Base-by-base conservation (phyloP, 768 basidiomycete species). In the Russula sp. region DNA sequence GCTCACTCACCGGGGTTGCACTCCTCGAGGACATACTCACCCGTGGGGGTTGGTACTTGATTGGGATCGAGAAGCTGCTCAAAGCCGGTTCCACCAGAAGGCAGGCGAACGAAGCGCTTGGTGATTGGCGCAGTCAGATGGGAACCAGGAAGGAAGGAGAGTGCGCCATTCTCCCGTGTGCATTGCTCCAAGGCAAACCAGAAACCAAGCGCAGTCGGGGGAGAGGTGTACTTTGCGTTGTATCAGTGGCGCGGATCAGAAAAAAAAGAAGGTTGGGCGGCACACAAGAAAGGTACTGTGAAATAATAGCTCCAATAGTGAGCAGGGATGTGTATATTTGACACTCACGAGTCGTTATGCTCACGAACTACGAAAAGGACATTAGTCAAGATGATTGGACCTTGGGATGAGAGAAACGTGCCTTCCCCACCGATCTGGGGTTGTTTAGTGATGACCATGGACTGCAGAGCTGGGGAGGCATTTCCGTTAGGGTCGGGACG, bases 371-470 rank as follows among this genome's bases (percentile, higher is more conserved):
- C 5, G 16, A 42, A 57, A 38, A 29, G 14, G 34, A 57, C 43
- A 55, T 45, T 42, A 45, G 34, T 14, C 5, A 42, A 13, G 45
- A 34, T 32, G 38, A 35, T 22, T 11, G 11, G 35, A 22, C 20
- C 18, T 20, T 42, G 25, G 32, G 14, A 32, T 5, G 39, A 11
- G 41, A 75, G 18, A 9, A 35, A 8, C 4, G 38, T 59, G 93
- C 93, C 93, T 82, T 90, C 85, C 2, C 93, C 93, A 2, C 97
- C 96, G 29, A 98, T 95, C 58, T 87, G 79, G 5, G 90, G 85
- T 70, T 98, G 94, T 73, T 98, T 98, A 68, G 87, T 93, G 63
- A 98, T 99, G 36, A 96, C 78, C 94, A 97, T 97, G 2, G 90
- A 92, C 70, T 96, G 93, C 36, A 95, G 76, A 2, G 90, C 94